phyloP scores from a whole-genome alignment of 306 rosid species.

The Cicer yamashitae region DNA sequence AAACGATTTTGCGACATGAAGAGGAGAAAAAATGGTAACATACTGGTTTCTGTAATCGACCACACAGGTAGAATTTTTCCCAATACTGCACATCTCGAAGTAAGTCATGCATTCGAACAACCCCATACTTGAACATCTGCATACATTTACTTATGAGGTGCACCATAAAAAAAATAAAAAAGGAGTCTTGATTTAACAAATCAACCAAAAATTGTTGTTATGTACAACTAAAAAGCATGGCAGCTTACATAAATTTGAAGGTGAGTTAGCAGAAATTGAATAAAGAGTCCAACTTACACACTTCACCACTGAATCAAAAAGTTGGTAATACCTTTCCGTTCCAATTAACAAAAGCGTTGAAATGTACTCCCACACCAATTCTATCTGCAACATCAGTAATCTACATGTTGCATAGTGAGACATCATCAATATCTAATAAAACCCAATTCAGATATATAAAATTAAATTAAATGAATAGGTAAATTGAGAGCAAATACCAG shows the following conservation, averaged over 20 bases:
- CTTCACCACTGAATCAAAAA: conserved; percentile 21
- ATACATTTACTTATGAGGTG: conserved; percentile 29
- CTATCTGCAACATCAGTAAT: conserved; percentile 76
- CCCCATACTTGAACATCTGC: conserved; percentile 91
- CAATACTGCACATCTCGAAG: conserved; percentile 73
- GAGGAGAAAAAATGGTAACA: conserved; percentile 31
- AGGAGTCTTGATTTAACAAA: conserved; percentile 18
- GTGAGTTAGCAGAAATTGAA: conserved; percentile 22
- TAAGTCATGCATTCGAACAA: conserved; percentile 78
- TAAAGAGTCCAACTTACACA: conserved; percentile 29
- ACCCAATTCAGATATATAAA: not conserved
- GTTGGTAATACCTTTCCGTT: conserved; percentile 68
- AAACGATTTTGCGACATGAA: conserved; percentile 34
- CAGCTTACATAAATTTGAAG: conserved; percentile 33
- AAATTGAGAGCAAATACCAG: conserved; percentile 59
- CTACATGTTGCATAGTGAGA: conserved; percentile 51
- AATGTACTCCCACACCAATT: conserved; percentile 92
- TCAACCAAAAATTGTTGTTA: not conserved
- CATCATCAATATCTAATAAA: conserved; percentile 6
- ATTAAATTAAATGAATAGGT: not conserved
- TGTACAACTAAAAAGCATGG: not conserved
- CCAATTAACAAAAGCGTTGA: conserved; percentile 90
- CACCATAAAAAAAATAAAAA: not conserved
- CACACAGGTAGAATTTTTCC: conserved; percentile 91
- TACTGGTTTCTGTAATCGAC: conserved; percentile 95